Conservation (phyloP, 345 rosid genomes). For the Dipteronia sinensis region DNA sequence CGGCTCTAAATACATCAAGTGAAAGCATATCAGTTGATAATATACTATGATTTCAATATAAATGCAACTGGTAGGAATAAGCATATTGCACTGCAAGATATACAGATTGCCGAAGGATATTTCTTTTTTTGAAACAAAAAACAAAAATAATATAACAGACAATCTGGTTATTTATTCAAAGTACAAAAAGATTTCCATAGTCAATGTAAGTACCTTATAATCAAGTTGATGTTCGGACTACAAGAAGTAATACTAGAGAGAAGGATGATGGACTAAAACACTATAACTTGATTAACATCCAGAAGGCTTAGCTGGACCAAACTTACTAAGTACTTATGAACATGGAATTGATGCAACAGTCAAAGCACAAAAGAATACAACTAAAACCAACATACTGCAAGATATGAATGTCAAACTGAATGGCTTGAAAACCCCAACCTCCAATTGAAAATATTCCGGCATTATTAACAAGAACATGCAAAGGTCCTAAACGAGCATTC, state of each 20-base stretch:
- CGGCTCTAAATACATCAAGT: slow-evolving; percentile 52
- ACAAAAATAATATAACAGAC: too few species aligned
- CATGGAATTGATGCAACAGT: background rate
- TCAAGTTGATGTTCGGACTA: background rate
- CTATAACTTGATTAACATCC: background rate
- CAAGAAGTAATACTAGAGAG: background rate
- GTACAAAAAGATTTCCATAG: background rate
- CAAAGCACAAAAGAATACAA: background rate
- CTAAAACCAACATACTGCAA: background rate
- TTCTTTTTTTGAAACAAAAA: too few species aligned
- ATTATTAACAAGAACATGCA: slow-evolving; percentile 87
- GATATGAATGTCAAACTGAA: background rate
- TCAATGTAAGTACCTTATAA: background rate
- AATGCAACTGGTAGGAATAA: background rate
- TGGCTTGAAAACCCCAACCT: slow-evolving; percentile 48
- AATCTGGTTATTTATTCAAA: background rate
- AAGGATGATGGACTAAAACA: background rate
- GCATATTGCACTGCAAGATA: background rate
- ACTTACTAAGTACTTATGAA: background rate
- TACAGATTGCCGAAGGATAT: background rate
- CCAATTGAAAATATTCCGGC: slow-evolving; percentile 96
- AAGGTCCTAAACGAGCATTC: slow-evolving; percentile 65
- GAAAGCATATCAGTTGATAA: slow-evolving; percentile 22
- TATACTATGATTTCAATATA: slow-evolving; percentile 9
- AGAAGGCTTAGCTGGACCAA: background rate